These are phyloP conservation scores for Quercus robur DNA, from an alignment of 306 rosid species.

Conservation along the genomic window DNA sequence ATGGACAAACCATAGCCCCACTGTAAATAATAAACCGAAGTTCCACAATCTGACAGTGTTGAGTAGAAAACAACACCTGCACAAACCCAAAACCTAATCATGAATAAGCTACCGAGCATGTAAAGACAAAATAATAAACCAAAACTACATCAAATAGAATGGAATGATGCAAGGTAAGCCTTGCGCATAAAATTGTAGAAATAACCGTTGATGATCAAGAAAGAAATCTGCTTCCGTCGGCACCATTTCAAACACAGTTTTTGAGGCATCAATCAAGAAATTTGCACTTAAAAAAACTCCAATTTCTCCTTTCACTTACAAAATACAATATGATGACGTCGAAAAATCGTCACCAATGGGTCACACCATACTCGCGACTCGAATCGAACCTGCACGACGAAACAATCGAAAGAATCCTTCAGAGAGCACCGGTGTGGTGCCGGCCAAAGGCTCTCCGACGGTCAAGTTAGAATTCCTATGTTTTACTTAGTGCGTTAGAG, in stretches of 20 bases:
- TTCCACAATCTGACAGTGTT: neutral
- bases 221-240: neutral
- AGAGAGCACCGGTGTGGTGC: too few relatives aligned
- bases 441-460: too few relatives aligned
- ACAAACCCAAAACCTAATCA: neutral
- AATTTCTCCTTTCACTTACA: neutral
- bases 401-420: too few relatives aligned
- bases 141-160: neutral
- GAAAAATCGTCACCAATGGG: too few relatives aligned
- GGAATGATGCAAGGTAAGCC: too few relatives aligned
- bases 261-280: neutral
- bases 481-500: too few relatives aligned
- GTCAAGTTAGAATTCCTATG: too few relatives aligned
- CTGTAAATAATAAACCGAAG: neutral
- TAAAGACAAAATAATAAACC: neutral
- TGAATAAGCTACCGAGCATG: neutral
- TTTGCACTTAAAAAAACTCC: neutral
- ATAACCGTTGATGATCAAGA: neutral
- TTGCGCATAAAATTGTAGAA: neutral
- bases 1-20: neutral
- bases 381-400: too few relatives aligned
- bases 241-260: neutral
- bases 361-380: too few relatives aligned
- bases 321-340: neutral
- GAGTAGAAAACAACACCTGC: slow-evolving; percentile 5